These are phyloP conservation scores for Quercus variabilis DNA, from an alignment of 306 rosid species.

Conservation along the genomic window DNA sequence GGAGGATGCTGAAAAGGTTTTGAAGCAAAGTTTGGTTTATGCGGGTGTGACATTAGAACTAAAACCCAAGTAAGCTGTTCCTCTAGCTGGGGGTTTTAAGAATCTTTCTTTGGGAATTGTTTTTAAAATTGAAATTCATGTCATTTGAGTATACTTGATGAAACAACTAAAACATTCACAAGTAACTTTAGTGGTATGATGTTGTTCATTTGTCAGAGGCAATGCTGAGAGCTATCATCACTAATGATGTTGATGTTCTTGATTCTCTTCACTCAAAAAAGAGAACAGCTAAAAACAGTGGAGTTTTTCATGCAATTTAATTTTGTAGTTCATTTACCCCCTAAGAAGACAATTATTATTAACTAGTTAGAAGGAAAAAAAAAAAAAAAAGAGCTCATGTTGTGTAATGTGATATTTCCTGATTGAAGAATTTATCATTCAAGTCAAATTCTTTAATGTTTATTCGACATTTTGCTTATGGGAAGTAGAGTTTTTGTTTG, in stretches of 20 bases:
- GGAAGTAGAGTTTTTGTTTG: background rate
- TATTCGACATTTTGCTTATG: background rate
- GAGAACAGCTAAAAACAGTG: background rate
- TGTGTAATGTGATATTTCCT: background rate
- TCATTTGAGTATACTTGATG: background rate
- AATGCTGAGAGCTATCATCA: background rate
- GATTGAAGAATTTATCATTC: too few species aligned
- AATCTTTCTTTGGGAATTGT: background rate
- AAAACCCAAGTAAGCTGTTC: constrained; percentile 64
- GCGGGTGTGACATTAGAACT: constrained; percentile 62
- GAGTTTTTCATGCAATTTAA: background rate
- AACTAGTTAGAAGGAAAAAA: background rate
- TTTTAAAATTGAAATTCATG: background rate
- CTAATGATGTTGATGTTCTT: background rate
- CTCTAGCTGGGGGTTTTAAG: background rate
- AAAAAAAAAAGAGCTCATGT: background rate
- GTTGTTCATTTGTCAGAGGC: background rate
- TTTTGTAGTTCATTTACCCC: background rate
- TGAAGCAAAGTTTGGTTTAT: constrained; percentile 46
- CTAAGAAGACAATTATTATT: background rate
- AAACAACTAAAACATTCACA: background rate
- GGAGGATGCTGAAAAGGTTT: constrained; percentile 54
- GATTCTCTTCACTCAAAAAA: background rate
- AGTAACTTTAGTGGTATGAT: background rate
- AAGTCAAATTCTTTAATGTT: background rate